Conservation (phyloP, 2,329 filamentous ascomycete genomes). For the Exophiala lecanii-corni region DNA sequence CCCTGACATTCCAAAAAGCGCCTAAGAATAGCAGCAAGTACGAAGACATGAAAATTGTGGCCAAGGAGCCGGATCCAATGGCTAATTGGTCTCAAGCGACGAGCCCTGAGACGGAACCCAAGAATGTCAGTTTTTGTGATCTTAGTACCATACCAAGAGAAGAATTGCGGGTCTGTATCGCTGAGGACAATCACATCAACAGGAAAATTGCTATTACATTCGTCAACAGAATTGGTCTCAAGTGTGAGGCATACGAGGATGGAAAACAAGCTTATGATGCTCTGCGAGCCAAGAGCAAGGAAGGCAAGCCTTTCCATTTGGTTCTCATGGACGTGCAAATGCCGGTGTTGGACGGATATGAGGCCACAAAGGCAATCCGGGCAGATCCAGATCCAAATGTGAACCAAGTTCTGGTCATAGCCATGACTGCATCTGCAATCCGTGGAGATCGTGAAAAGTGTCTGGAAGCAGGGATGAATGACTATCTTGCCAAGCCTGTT, state of each 20-base stretch:
- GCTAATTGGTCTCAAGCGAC: constrained; percentile 50
- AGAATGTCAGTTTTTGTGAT: constrained; percentile 53
- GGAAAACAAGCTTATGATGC: constrained; percentile 52
- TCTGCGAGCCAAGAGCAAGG: constrained; percentile 26
- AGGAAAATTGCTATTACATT: constrained; percentile 42
- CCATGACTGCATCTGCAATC: constrained; percentile 94
- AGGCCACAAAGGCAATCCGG: constrained; percentile 45
- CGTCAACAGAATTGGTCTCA: constrained; percentile 64
- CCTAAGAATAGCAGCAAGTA: constrained; percentile 52
- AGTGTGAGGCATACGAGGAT: constrained; percentile 84
- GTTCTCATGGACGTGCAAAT: constrained; percentile 48
- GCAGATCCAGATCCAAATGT: constrained; percentile 69
- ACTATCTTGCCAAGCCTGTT: constrained; percentile 95
- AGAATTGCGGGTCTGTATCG: constrained; percentile 81
- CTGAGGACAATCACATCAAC: constrained; percentile 65
- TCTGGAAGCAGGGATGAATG: constrained; percentile 94
- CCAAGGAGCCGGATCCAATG: constrained; percentile 50
- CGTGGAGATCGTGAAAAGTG: constrained; percentile 94
- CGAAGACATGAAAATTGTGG: constrained; percentile 42
- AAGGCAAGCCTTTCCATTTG: constrained; percentile 39
- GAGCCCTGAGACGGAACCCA: constrained; percentile 39
- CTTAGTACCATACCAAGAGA: constrained; percentile 70
- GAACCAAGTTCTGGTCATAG: constrained; percentile 82
- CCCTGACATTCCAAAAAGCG: constrained; percentile 79
- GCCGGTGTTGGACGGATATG: constrained; percentile 47